Evolutionary conservation across 495 filamentous ascomycete species (phyloP), one percentile per base, ranked within the genome.

Genomic region (Evernia prunastri): DNA sequence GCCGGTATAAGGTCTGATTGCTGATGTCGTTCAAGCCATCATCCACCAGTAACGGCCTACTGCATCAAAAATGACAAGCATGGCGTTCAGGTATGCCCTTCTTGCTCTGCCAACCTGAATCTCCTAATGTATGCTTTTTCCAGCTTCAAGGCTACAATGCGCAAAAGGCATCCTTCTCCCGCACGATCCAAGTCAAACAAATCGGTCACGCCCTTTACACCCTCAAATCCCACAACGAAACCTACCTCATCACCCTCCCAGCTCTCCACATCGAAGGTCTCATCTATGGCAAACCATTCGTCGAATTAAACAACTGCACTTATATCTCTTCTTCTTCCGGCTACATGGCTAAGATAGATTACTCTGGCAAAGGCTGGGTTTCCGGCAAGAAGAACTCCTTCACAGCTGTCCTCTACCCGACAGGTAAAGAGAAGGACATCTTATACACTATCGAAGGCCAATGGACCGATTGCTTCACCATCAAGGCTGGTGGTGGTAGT

Each of bases 1-100:
- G 11, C n/a, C 12, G 25, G 42, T 25, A 0, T 9, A 10, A 35
- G 29, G 20, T 40, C 33, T n/a, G 9, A 58, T 25, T 45, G 49
- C 35, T 43, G 23, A 62, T 7, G 33, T 7, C 40, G 71, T 56
- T 20, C 51, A 60, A 96, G 91, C 78, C 94, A 97, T 70, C 94
- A 98, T 71, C 94, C 95, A n/a, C 94, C 95, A 15, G 92, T 91
- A 36, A 98, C 95, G 12, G 95, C 93, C 6, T 97, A 96, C 74
- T 87, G 86, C 63, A 95, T 97, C 68, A 87, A 82, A 74, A 97
- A 98, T 74, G 76, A 86, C 27, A 84, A 92, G 65, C 84, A 92
- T 64, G 89, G 90, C 40, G 83, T 98, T 37, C 86, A 84, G 71
- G 81, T 84, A 68, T 71, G 76, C 72, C 49, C 23, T n/a, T 8